Conservation (phyloP, 106 monocot genomes). For the Narthecium ossifragum region DNA sequence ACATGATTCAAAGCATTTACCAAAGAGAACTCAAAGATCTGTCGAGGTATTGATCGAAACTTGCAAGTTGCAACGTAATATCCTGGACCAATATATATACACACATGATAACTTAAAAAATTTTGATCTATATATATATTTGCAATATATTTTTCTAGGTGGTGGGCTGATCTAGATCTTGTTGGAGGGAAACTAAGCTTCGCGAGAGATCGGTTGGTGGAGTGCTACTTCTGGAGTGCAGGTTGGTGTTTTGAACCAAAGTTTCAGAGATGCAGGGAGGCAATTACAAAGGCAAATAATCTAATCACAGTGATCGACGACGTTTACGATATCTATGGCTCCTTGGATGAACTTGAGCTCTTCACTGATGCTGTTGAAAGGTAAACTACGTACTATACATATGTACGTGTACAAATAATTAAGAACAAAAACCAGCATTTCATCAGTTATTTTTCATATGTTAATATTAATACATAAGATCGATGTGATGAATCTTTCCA, state of each 20-base stretch:
- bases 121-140: background rate
- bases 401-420: background rate
- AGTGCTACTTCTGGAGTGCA: conserved; percentile 24
- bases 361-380: conserved; percentile 32
- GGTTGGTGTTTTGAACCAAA: conserved; percentile 26
- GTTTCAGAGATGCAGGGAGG: conserved; percentile 15
- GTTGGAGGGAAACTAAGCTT: conserved; percentile 28
- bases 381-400: conserved; percentile 2
- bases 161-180: conserved; percentile 27
- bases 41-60: conserved; percentile 5
- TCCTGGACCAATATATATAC: too few species aligned
- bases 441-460: too few species aligned
- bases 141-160: conserved; percentile 8
- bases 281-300: conserved; percentile 19
- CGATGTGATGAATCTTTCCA: background rate
- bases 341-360: conserved; percentile 36
- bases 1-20: conserved; percentile 17
- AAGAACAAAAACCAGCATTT: background rate
- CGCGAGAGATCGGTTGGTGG: conserved; percentile 37
- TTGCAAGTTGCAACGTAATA: background rate
- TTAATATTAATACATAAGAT: too few species aligned
- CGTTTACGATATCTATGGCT: conserved; percentile 39
- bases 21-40: conserved; percentile 20
- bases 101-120: background rate
- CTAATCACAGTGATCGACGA: conserved; percentile 33